Conservation (phyloP, 2,329 filamentous ascomycete species). For the Fusarium sp. region DNA sequence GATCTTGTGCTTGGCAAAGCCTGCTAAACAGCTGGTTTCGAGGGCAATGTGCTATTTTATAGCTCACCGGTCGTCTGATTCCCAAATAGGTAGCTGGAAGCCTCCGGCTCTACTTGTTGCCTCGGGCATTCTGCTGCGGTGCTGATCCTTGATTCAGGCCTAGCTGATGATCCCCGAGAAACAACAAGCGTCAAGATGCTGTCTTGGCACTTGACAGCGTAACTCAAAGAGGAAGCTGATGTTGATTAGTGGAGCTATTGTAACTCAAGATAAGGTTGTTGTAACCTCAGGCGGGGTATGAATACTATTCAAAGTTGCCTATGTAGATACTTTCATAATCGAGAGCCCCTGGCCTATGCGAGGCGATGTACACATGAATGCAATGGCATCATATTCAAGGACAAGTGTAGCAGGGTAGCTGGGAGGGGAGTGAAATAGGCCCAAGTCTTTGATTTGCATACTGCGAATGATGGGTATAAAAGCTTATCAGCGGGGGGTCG, state of each 20-base stretch:
- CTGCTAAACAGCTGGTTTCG: background rate
- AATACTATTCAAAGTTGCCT: too few species aligned
- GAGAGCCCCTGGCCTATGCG: too few species aligned
- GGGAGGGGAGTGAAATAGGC: too few species aligned
- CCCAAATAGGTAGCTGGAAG: slow-evolving; percentile 7
- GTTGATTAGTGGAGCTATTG: background rate
- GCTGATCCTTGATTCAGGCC: background rate
- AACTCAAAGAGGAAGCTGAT: slow-evolving; percentile 32
- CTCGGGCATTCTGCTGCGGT: background rate
- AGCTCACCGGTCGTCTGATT: background rate
- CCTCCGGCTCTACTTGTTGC: slow-evolving; percentile 24
- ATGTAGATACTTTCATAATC: too few species aligned
- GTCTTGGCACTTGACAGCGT: slow-evolving; percentile 31
- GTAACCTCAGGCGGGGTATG: slow-evolving; percentile 10
- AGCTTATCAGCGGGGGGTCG: too few species aligned
- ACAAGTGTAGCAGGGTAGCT: too few species aligned
- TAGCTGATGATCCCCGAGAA: background rate
- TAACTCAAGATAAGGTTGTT: background rate
- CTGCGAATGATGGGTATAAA: too few species aligned
- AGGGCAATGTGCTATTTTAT: slow-evolving; percentile 13
- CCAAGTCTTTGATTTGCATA: too few species aligned
- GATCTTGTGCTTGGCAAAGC: background rate
- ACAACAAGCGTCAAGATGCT: background rate
- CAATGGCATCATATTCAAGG: too few species aligned
- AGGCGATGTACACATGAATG: too few species aligned